phyloP scores from a whole-genome alignment of 2,329 filamentous ascomycete genomes.

The Colletotrichum truncatum region DNA sequence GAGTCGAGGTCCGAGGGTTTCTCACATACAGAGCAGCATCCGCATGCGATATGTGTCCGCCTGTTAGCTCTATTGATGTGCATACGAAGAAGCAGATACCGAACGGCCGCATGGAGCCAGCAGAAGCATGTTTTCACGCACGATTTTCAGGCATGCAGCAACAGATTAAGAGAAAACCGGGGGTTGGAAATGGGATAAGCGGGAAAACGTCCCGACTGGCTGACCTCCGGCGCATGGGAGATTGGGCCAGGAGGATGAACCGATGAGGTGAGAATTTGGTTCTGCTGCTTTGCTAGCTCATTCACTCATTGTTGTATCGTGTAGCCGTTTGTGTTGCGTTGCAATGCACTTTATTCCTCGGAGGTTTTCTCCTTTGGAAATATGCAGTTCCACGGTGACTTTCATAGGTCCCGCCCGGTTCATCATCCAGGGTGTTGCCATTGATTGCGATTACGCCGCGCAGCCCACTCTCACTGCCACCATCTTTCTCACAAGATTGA shows the following conservation, averaged over 20 bases:
- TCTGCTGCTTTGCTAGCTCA: not conserved
- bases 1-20: conserved; percentile 3
- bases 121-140: not conserved
- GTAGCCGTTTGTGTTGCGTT: conserved; percentile 12
- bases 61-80: conserved; percentile 1
- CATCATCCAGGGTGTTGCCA: conserved; percentile 2
- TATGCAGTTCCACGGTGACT: conserved; percentile 11
- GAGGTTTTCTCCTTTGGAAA: conserved; percentile 21
- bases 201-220: conserved; percentile 1
- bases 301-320: not conserved
- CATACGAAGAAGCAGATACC: conserved; percentile 1
- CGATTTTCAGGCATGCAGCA: conserved; percentile 7
- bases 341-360: conserved; percentile 17
- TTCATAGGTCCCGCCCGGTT: conserved; percentile 19
- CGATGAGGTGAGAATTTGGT: not conserved
- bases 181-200: not conserved
- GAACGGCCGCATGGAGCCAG: conserved; percentile 21
- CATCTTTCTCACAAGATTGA: conserved; percentile 2
- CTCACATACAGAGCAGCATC: too few species aligned
- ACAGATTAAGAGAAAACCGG: not conserved
- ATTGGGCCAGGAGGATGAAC: not conserved
- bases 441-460: conserved; percentile 7
- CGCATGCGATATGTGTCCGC: not conserved
- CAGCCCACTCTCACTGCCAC: conserved; percentile 13
- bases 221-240: not conserved